Evolutionary conservation across 129 eudicot genomes (phyloP).

Genomic region (Flaveria trinervia): DNA sequence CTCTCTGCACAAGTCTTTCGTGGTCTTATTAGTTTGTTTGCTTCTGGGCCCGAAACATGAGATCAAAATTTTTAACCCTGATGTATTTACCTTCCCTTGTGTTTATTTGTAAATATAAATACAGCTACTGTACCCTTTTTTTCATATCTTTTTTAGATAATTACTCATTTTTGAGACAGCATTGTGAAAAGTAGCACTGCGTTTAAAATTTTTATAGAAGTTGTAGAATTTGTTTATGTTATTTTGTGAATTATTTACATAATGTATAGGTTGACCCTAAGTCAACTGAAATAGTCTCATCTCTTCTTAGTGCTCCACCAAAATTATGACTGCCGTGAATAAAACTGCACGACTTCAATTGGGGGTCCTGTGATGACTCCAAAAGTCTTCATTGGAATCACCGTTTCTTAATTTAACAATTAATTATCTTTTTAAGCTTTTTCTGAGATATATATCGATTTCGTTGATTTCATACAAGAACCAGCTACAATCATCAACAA

Average conservation of each 20-base stretch:
- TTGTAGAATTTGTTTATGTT: slow-evolving; percentile 2
- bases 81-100: slow-evolving; percentile 9
- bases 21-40: slow-evolving; percentile 84
- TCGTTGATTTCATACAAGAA: slow-evolving; percentile 25
- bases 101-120: slow-evolving; percentile 18
- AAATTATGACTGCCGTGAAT: slow-evolving; percentile 22
- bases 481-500: slow-evolving; percentile 29
- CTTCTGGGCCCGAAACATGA: slow-evolving; percentile 78
- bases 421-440: neutral
- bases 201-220: neutral
- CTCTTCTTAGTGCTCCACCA: slow-evolving; percentile 18
- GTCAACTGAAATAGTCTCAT: slow-evolving; percentile 19
- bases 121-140: slow-evolving; percentile 10
- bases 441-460: slow-evolving; percentile 9
- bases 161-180: slow-evolving; percentile 15
- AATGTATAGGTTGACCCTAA: slow-evolving; percentile 24
- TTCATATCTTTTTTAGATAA: neutral
- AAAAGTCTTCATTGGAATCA: slow-evolving; percentile 22
- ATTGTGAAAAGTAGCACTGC: slow-evolving; percentile 4
- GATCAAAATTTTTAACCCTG: neutral
- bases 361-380: slow-evolving; percentile 25
- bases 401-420: neutral
- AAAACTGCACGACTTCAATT: slow-evolving; percentile 16
- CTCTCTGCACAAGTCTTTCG: slow-evolving; percentile 96
- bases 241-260: neutral